Evolutionary conservation across 352 stramenopile genomes (phyloP).

Genomic region (Phytophthora brassicae): DNA sequence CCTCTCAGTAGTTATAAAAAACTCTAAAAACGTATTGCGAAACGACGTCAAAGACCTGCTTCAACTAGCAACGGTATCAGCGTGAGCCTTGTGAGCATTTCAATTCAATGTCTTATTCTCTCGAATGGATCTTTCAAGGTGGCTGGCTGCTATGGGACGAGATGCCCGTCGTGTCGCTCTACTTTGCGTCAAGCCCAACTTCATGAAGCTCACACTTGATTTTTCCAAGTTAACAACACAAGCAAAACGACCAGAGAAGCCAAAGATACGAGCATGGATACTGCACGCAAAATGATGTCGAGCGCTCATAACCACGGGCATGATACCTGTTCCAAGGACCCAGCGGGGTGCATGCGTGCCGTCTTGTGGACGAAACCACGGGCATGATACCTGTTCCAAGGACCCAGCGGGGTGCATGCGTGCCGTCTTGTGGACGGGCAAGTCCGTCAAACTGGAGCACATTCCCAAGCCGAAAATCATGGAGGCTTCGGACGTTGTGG

Average conservation of each 20-base stretch:
- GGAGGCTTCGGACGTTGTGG: conserved; percentile 51
- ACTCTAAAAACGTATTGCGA: conserved; percentile 20
- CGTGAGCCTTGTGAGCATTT: conserved; percentile 9
- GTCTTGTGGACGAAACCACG: conserved; percentile 57
- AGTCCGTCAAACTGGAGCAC: conserved; percentile 52
- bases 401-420: conserved; percentile 55
- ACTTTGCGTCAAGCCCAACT: neutral
- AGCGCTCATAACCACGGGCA: conserved; percentile 23
- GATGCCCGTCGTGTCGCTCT: conserved; percentile 17
- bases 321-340: conserved; percentile 37
- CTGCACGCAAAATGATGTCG: conserved; percentile 30
- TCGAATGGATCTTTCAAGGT: conserved; percentile 7
- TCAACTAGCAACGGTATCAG: no score
- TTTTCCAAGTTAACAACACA: conserved; percentile 23
- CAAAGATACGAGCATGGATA: conserved; percentile 20
- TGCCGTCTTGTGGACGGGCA: conserved; percentile 60
- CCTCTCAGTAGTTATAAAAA: conserved; percentile 16
- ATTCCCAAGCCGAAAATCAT: conserved; percentile 62
- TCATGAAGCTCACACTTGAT: conserved; percentile 20
- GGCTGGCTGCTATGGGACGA: conserved; percentile 15
- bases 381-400: conserved; percentile 38
- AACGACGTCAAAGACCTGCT: conserved; percentile 10
- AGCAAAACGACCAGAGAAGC: conserved; percentile 1
- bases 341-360: conserved; percentile 58
- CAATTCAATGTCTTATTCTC: conserved; percentile 17